Conservation (phyloP, 1,139 yeast species). For the Saccharomycopsis crataegensis region DNA sequence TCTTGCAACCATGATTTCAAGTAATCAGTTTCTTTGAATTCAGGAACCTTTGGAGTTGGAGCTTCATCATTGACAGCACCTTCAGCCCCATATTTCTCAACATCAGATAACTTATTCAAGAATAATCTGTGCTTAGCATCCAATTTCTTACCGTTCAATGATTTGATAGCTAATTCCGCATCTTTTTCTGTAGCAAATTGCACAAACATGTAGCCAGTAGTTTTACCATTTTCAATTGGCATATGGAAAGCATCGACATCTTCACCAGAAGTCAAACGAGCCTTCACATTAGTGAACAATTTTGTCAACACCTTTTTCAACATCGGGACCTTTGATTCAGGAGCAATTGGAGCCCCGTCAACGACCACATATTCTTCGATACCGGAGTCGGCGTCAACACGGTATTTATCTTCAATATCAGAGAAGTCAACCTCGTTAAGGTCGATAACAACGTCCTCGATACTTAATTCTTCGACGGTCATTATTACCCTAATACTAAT, state of each 20-base stretch:
- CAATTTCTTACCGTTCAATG: slow-evolving; percentile 75
- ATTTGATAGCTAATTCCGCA: slow-evolving; percentile 75
- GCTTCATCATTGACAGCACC: slow-evolving; percentile 61
- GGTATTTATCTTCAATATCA: slow-evolving; percentile 75
- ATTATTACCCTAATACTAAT: too few relatives aligned
- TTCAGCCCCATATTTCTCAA: slow-evolving; percentile 71
- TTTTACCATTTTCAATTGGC: slow-evolving; percentile 68
- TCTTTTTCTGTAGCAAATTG: slow-evolving; percentile 63
- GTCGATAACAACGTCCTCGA: slow-evolving; percentile 43
- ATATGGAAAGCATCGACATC: slow-evolving; percentile 53
- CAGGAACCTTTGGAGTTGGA: slow-evolving; percentile 62
- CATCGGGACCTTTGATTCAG: slow-evolving; percentile 79
- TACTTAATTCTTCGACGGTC: background rate
- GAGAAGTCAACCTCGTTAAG: slow-evolving; percentile 71
- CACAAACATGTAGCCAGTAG: slow-evolving; percentile 84
- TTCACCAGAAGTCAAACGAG: slow-evolving; percentile 53
- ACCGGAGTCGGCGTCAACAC: slow-evolving; percentile 52
- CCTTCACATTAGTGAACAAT: slow-evolving; percentile 64
- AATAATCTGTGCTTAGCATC: slow-evolving; percentile 89
- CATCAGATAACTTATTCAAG: slow-evolving; percentile 76
- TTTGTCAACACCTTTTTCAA: slow-evolving; percentile 81
- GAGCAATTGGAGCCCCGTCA: slow-evolving; percentile 95
- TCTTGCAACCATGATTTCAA: slow-evolving; percentile 90
- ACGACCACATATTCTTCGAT: slow-evolving; percentile 78
- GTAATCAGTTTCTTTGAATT: slow-evolving; percentile 69